These are phyloP conservation scores for Trapa bicornis DNA, from an alignment of 345 rosid species.

Conservation along the genomic window DNA sequence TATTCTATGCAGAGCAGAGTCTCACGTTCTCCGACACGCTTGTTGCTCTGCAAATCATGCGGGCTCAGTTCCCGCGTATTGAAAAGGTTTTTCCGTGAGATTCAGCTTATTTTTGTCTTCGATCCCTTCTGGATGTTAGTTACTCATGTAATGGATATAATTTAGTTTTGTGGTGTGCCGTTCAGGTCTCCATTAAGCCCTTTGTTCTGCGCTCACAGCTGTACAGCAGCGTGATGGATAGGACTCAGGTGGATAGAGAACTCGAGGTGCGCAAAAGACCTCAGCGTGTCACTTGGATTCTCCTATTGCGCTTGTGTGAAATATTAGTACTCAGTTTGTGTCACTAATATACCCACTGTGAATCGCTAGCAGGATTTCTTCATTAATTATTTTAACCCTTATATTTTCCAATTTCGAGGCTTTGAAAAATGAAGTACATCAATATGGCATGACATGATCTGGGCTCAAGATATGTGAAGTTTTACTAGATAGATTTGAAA, in stretches of 20 bases:
- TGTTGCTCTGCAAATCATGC: slow-evolving; percentile 34
- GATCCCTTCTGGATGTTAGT: not conserved
- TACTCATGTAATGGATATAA: not conserved
- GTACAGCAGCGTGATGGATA: slow-evolving; percentile 29
- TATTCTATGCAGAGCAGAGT: too few relatives aligned
- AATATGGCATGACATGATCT: too few relatives aligned
- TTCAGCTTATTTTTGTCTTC: not conserved
- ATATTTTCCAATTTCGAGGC: too few relatives aligned
- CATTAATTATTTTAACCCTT: too few relatives aligned
- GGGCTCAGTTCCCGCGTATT: slow-evolving; percentile 13
- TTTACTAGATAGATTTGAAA: too few relatives aligned
- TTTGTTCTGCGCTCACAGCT: slow-evolving; percentile 20
- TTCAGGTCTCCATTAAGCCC: slow-evolving; percentile 57
- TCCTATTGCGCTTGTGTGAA: too few relatives aligned
- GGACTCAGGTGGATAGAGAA: slow-evolving; percentile 69
- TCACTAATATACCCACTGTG: too few relatives aligned
- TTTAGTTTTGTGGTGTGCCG: slow-evolving; percentile 1
- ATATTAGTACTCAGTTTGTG: too few relatives aligned
- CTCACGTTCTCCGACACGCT: slow-evolving; percentile 16
- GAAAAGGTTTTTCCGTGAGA: slow-evolving; percentile 39
- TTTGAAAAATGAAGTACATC: too few relatives aligned
- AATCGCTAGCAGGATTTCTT: too few relatives aligned
- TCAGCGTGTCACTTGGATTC: too few relatives aligned
- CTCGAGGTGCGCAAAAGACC: not conserved
- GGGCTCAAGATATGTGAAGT: too few relatives aligned